Conservation (phyloP, 139 green algal species). For the Pseudopediastrum boryanum region DNA sequence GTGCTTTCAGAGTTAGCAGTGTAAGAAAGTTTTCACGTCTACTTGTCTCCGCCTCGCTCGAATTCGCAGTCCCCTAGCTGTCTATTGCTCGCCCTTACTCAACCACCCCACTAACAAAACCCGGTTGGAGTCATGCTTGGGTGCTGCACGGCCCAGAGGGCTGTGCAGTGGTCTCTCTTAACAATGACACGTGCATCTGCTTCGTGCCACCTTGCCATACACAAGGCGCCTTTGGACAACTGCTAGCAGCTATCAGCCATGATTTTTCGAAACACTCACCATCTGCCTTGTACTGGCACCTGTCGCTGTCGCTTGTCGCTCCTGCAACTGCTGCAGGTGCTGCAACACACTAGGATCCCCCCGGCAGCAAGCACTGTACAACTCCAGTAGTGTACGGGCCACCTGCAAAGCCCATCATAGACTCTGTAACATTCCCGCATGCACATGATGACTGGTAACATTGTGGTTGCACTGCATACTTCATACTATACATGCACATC, state of each 20-base stretch:
- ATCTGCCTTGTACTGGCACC: constrained; percentile 52
- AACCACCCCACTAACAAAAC: background rate
- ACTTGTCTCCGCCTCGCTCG: too few species aligned
- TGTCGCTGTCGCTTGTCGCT: constrained; percentile 25
- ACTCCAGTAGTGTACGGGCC: constrained; percentile 49
- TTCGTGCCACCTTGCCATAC: background rate
- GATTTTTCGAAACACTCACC: constrained; percentile 39
- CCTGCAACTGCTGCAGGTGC: constrained; percentile 29
- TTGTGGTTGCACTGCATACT: background rate
- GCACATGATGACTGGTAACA: background rate
- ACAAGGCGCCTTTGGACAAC: background rate
- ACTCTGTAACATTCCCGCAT: background rate
- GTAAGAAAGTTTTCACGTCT: too few species aligned
- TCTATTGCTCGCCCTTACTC: background rate
- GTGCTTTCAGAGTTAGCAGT: too few species aligned
- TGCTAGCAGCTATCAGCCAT: background rate
- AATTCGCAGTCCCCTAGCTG: too few species aligned
- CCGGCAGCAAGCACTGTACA: constrained; percentile 56
- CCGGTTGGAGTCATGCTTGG: background rate
- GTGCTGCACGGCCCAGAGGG: background rate
- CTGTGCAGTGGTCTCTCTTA: too few species aligned
- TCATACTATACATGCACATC: too few species aligned
- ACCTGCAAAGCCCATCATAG: constrained; percentile 45
- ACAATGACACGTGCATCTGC: background rate
- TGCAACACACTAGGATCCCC: constrained; percentile 53